phyloP scores from a whole-genome alignment of 225 moss, liverwort and hornwort species.

The Polytrichum formosum region DNA sequence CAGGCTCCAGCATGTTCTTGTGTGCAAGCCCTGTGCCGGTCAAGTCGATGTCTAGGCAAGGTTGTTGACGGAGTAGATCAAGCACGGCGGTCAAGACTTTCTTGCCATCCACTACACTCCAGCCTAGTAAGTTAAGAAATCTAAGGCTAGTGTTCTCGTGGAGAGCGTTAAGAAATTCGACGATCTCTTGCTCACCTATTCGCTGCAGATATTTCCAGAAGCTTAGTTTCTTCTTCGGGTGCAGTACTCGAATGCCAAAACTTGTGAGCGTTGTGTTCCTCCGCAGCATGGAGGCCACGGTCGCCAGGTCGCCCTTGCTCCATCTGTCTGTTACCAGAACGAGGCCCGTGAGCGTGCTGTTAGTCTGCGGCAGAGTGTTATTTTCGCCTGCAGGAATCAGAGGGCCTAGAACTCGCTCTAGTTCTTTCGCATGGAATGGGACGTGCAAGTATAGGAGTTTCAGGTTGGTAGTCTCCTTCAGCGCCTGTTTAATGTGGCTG shows the following conservation, averaged over 20 bases:
- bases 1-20: conserved; percentile 21
- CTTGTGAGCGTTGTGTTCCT: conserved; percentile 7
- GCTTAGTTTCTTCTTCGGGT: conserved; percentile 24
- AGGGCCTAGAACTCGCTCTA: conserved; percentile 5
- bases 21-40: conserved; percentile 19
- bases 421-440: conserved; percentile 21
- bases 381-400: background rate
- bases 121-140: conserved; percentile 16
- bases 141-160: conserved; percentile 9
- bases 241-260: conserved; percentile 17
- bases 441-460: conserved; percentile 21
- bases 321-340: conserved; percentile 22
- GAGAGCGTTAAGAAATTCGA: conserved; percentile 7
- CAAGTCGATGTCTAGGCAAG: conserved; percentile 25
- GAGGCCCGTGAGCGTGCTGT: conserved; percentile 12
- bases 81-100: conserved; percentile 14
- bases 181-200: conserved; percentile 17
- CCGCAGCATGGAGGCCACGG: conserved; percentile 17
- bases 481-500: conserved; percentile 6
- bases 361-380: background rate
- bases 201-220: conserved; percentile 17
- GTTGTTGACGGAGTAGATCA: background rate
- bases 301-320: conserved; percentile 19
- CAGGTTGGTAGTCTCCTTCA: conserved; percentile 12
- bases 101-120: conserved; percentile 19